Conservation (phyloP, 352 stramenopile genomes). For the Pythium brassicae region DNA sequence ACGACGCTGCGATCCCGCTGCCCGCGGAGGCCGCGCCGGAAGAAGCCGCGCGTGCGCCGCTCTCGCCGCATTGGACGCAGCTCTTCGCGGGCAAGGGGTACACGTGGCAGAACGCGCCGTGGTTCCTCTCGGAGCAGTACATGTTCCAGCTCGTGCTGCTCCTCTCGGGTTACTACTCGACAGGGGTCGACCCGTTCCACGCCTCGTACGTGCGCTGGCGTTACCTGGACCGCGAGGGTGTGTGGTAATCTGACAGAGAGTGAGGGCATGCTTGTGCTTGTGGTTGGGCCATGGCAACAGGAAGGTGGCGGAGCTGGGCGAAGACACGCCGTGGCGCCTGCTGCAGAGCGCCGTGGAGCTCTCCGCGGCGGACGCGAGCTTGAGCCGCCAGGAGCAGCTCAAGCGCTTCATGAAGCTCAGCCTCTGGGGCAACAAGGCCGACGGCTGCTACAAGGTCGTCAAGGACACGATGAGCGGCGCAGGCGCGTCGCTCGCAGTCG, state of each 20-base stretch:
- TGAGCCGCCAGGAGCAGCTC: conserved; percentile 31
- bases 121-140: conserved; percentile 75
- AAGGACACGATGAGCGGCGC: conserved; percentile 63
- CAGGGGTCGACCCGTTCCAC: conserved; percentile 62
- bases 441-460: conserved; percentile 70
- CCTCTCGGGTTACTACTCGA: conserved; percentile 56
- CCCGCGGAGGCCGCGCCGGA: conserved; percentile 24
- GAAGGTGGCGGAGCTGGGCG: conserved; percentile 53
- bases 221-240: too few species aligned
- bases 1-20: conserved; percentile 41
- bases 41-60: conserved; percentile 30
- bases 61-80: conserved; percentile 37
- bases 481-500: conserved; percentile 40
- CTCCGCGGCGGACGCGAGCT: conserved; percentile 17
- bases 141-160: conserved; percentile 68
- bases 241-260: not conserved
- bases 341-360: conserved; percentile 48
- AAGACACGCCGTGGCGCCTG: conserved; percentile 50
- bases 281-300: too few species aligned
- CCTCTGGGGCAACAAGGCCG: conserved; percentile 76
- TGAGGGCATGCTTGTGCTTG: not conserved
- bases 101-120: conserved; percentile 72
- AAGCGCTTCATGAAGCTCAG: conserved; percentile 62
- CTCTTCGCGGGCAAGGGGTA: conserved; percentile 38
- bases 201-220: conserved; percentile 21